Base-by-base conservation (phyloP, 2,329 filamentous ascomycete species). In the Aphanocladium album region DNA sequence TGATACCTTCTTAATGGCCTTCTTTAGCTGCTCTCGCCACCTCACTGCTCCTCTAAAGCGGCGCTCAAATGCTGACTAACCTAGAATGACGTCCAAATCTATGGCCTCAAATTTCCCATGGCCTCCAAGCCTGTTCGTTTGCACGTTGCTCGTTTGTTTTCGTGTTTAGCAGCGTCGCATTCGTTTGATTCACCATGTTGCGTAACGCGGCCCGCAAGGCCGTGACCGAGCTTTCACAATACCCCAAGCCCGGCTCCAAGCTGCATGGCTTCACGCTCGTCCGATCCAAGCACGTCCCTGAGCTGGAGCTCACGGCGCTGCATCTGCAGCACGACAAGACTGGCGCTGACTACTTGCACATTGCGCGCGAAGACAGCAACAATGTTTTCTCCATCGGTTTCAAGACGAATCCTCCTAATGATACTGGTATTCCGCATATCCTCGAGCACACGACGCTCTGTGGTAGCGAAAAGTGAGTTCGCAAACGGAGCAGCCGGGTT, bases 331-430 rank as follows among this genome's bases (percentile, higher is more conserved):
- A 99, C 73, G 90, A 98, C 77, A 93, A 93, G 79, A 99, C 95
- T 0, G 91, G 93, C 62, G 95, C 95, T 65, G 91, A 99, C 67
- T 97, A 98, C 72, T 82, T 99, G 51, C 95, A 99, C 76, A 89
- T 99, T 68, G 93, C 93, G 17, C 84, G 93, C 67, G 92, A 98
- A 61, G 95, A 99, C 72, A 89, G 89, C 79, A 99, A 99, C 79
- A 99, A 99, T 90, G 95, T 98, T 72, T 99, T 99, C 77, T 96
- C 93, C 41, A 96, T 99, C 70, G 95, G 93, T 57, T 99, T 99
- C 86, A 97, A 97, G 84, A 99, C 95, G 25, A 98, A 98, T 72
- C 95, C 95, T 19, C 93, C 93, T 9, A 92, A 99, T 76, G 92
- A 95, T 70, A 98, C 95, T 0, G 95, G 95, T 55, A 87, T 99